Percentiles rank a stretch among this genome's conserved stretches.
Conservation (phyloP, 768 basidiomycete species). For the Termitomyces eurrhizus region DNA sequence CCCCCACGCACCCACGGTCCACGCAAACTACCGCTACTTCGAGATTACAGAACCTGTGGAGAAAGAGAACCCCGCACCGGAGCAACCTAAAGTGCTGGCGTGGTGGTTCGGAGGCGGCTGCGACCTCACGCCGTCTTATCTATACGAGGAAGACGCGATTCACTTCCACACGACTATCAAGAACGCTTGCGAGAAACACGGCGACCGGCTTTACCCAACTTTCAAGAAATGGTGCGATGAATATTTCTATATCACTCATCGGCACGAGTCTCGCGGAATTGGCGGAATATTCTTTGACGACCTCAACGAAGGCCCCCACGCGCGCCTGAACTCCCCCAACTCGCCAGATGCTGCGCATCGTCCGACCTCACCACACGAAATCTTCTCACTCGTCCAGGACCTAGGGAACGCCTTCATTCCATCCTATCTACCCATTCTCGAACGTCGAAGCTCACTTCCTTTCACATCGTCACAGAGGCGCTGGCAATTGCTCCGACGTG, state of each 20-base stretch:
- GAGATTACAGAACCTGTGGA: constrained; percentile 65
- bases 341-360: constrained; percentile 30
- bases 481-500: constrained; percentile 91
- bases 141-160: constrained; percentile 79
- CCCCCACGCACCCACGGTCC: constrained; percentile 90
- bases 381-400: constrained; percentile 71
- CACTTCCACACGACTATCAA: constrained; percentile 87
- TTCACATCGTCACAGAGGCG: constrained; percentile 67
- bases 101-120: constrained; percentile 99
- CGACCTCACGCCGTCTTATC: constrained; percentile 92
- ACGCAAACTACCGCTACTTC: constrained; percentile 97
- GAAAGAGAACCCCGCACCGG: constrained; percentile 25
- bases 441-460: constrained; percentile 48
- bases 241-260: constrained; percentile 92
- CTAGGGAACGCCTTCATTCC: constrained; percentile 83
- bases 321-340: constrained; percentile 46
- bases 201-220: constrained; percentile 59
- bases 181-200: constrained; percentile 70
- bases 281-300: constrained; percentile 99
- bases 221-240: constrained; percentile 98
- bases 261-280: constrained; percentile 80
- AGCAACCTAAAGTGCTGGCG: constrained; percentile 57
- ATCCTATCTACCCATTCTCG: constrained; percentile 86
- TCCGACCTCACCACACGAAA: constrained; percentile 57
- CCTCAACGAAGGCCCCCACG: constrained; percentile 62